Conservation (phyloP, 306 rosid genomes). For the Prosopis cineraria region DNA sequence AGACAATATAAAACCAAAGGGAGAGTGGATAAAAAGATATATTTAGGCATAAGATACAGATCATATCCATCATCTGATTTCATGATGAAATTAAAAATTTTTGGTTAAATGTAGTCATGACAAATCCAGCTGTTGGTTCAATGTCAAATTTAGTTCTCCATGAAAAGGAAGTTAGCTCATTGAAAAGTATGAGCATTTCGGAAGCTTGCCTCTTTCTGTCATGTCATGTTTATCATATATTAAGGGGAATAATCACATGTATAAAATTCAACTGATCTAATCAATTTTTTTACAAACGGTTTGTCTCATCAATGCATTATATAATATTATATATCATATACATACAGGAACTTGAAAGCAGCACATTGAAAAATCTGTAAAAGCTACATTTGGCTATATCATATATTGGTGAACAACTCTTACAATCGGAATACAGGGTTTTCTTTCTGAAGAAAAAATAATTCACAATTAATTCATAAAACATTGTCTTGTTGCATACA, state of each 20-base stretch:
- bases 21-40: background rate
- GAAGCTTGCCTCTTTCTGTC: background rate
- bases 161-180: conserved; percentile 1
- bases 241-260: conserved; percentile 5
- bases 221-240: background rate
- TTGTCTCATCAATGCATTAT: background rate
- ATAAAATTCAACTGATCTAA: background rate
- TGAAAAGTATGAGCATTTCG: background rate
- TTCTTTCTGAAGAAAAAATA: background rate
- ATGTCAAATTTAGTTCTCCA: background rate
- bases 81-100: background rate
- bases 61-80: background rate
- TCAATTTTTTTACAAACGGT: background rate
- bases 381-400: background rate
- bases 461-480: background rate
- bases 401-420: background rate
- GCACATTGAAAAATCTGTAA: background rate
- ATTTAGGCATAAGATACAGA: background rate
- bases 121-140: background rate
- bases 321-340: background rate
- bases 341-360: background rate
- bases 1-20: background rate
- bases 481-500: background rate
- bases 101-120: background rate
- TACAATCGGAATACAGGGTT: background rate